A percentile compares a stretch with the other conserved stretches of the same genome.
Evolutionary conservation across 106 monocot genomes (phyloP).

Genomic region (Acanthochlamys bracteata): DNA sequence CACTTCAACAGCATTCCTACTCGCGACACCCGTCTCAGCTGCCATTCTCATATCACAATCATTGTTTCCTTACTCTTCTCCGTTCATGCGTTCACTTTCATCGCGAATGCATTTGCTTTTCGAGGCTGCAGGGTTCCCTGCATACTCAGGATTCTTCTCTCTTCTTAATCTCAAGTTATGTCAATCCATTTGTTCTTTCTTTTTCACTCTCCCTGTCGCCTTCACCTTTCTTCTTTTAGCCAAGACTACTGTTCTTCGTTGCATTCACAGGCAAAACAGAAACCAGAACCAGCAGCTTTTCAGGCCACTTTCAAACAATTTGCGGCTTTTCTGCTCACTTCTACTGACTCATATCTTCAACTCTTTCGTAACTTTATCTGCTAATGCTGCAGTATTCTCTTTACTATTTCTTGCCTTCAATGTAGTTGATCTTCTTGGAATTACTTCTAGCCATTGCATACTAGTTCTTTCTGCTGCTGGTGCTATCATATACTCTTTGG

Average conservation of each 20-base stretch:
- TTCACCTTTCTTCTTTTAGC: constrained; percentile 63
- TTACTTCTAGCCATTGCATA: constrained; percentile 13
- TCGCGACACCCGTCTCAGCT: constrained; percentile 48
- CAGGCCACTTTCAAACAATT: constrained; percentile 11
- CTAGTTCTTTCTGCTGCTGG: constrained; percentile 30
- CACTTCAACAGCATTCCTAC: constrained; percentile 35
- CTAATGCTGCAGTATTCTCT: constrained; percentile 52
- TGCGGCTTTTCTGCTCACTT: constrained; percentile 38
- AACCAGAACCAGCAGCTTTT: not conserved
- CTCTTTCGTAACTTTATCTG: constrained; percentile 43
- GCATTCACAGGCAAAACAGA: constrained; percentile 4
- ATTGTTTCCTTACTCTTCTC: constrained; percentile 18
- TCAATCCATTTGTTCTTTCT: constrained; percentile 44
- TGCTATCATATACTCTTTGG: constrained; percentile 49
- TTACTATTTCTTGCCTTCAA: constrained; percentile 54
- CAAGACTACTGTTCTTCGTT: constrained; percentile 41
- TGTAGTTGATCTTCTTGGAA: constrained; percentile 18
- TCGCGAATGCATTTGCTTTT: constrained; percentile 42
- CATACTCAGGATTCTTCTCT: constrained; percentile 30
- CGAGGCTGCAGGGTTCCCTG: constrained; percentile 49
- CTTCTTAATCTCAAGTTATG: constrained; percentile 53
- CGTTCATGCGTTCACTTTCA: constrained; percentile 21
- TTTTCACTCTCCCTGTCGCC: constrained; percentile 48
- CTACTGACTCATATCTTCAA: constrained; percentile 45
- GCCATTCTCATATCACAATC: constrained; percentile 50